Conservation (phyloP, 2,329 filamentous ascomycete species). For the Ascomycota sp. region DNA sequence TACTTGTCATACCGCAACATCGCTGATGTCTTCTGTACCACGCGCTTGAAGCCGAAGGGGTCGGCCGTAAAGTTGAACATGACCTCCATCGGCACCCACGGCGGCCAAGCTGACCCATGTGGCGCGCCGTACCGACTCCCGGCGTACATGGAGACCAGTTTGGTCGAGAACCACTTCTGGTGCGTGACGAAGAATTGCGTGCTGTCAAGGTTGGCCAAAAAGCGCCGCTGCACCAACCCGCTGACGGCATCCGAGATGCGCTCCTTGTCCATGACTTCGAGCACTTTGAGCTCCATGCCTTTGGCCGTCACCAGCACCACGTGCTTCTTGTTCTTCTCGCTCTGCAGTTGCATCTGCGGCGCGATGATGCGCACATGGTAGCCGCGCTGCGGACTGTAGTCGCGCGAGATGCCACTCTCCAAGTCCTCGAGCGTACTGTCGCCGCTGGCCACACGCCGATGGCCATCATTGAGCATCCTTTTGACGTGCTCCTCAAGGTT, state of each 20-base stretch:
- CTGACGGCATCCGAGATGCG: conserved; percentile 82
- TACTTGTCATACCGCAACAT: conserved; percentile 93
- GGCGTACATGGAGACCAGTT: conserved; percentile 79
- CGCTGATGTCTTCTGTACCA: conserved; percentile 91
- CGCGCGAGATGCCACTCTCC: conserved; percentile 58
- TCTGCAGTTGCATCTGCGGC: conserved; percentile 93
- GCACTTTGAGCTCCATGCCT: conserved; percentile 92
- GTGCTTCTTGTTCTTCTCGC: conserved; percentile 91
- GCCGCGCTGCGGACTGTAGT: conserved; percentile 79
- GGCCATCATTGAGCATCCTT: conserved; percentile 66
- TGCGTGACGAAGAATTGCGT: conserved; percentile 96
- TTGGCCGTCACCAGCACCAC: conserved; percentile 95
- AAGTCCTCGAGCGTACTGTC: conserved; percentile 34
- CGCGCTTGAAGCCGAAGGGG: conserved; percentile 92
- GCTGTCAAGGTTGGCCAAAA: conserved; percentile 89
- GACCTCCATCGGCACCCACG: conserved; percentile 94
- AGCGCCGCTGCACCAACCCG: conserved; percentile 83
- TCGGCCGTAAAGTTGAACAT: conserved; percentile 93
- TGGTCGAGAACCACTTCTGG: conserved; percentile 70
- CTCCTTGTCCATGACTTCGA: conserved; percentile 95
- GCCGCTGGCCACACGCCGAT: conserved; percentile 10
- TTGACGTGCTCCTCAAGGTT: conserved; percentile 72
- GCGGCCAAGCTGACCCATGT: conserved; percentile 75
- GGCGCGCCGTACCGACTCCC: conserved; percentile 82
- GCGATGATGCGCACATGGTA: conserved; percentile 92